Conservation (phyloP, 169 alveolate genomes). For the Theileria annulata region DNA sequence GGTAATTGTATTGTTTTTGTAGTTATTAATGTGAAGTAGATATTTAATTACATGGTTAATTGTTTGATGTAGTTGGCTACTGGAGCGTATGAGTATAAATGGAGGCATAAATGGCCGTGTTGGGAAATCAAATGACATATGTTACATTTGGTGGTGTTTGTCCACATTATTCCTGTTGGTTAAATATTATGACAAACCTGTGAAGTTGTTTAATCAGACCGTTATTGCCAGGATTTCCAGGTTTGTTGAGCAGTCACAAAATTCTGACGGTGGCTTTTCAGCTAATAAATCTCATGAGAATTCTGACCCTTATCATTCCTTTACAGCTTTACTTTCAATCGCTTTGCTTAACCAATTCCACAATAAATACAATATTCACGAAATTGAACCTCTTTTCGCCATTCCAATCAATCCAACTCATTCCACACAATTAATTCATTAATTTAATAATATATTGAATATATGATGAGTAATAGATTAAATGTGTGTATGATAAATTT, state of each 20-base stretch:
- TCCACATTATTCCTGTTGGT: slow-evolving; percentile 53
- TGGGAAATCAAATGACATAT: slow-evolving; percentile 72
- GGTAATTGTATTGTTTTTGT: slow-evolving; percentile 5
- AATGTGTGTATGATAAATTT: not conserved
- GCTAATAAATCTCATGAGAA: slow-evolving; percentile 24
- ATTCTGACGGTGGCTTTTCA: slow-evolving; percentile 53
- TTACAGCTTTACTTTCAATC: slow-evolving; percentile 40
- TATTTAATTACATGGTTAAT: not conserved
- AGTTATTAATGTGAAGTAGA: not conserved
- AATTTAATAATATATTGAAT: not conserved
- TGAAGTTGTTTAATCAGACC: slow-evolving; percentile 14
- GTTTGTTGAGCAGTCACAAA: slow-evolving; percentile 42
- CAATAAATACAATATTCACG: not conserved
- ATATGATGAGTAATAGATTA: not conserved
- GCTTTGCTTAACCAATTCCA: slow-evolving; percentile 37
- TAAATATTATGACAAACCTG: slow-evolving; percentile 10
- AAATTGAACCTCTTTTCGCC: slow-evolving; percentile 29
- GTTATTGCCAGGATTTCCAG: slow-evolving; percentile 13
- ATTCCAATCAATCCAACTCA: slow-evolving; percentile 1
- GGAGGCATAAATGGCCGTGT: slow-evolving; percentile 75
- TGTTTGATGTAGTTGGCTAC: slow-evolving; percentile 41
- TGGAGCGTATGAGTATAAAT: slow-evolving; percentile 25
- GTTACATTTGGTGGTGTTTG: slow-evolving; percentile 76
- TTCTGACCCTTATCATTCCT: slow-evolving; percentile 68
- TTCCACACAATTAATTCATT: not conserved